Percentiles rank a stretch among this genome's conserved stretches.
These are phyloP conservation scores for Moricandia arvensis DNA, from an alignment of 345 rosid genomes.

Conservation along the genomic window DNA sequence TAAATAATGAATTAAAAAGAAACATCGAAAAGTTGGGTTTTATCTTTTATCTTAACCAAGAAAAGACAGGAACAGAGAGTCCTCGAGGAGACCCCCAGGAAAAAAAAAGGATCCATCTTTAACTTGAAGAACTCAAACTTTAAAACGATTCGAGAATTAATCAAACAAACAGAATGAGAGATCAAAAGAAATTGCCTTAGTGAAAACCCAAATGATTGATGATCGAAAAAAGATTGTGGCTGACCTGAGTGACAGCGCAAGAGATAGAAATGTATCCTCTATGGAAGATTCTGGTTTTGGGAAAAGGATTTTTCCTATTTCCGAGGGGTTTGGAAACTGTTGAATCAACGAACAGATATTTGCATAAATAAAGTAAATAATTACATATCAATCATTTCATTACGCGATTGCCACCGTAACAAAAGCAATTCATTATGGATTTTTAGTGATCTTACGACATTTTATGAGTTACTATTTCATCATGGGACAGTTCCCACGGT, in stretches of 20 bases:
- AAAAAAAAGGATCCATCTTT: conserved; percentile 17
- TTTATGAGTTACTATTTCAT: no score
- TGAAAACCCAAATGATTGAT: not conserved
- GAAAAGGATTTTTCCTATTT: not conserved
- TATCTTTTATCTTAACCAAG: not conserved
- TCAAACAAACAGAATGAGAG: not conserved
- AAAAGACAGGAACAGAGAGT: not conserved
- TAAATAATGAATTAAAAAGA: not conserved
- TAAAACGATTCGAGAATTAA: not conserved
- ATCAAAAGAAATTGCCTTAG: not conserved
- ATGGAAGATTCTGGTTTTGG: not conserved
- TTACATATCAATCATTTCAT: no score
- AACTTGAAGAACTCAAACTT: conserved; percentile 14
- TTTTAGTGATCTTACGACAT: no score
- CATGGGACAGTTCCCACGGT: no score
- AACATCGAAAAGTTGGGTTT: not conserved
- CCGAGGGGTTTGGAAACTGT: conserved; percentile 6
- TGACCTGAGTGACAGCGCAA: conserved; percentile 1
- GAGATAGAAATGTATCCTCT: not conserved
- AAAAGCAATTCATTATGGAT: no score
- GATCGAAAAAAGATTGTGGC: not conserved
- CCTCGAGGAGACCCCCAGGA: not conserved
- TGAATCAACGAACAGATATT: not conserved
- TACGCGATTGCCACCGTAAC: no score
- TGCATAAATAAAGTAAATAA: not conserved